Conservation (phyloP, 2,329 filamentous ascomycete species). For the Neofusicoccum cordaticola region DNA sequence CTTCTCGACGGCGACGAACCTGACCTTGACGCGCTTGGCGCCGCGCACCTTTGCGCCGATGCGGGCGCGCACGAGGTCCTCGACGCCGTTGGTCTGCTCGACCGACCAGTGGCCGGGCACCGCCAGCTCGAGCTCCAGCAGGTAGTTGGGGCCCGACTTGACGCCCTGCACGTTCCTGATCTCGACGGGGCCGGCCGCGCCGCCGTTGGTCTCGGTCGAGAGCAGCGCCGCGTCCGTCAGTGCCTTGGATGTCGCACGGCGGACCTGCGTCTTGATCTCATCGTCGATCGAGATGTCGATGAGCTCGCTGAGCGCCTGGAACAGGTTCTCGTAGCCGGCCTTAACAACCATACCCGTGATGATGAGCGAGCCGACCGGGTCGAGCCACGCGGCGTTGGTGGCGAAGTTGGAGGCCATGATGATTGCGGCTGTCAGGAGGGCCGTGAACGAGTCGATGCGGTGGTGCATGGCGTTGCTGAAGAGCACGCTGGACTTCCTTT, state of each 20-base stretch:
- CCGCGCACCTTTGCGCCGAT: slow-evolving; percentile 78
- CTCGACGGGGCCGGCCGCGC: slow-evolving; percentile 41
- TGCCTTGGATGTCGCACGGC: slow-evolving; percentile 55
- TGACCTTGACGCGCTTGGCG: slow-evolving; percentile 76
- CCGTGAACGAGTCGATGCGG: slow-evolving; percentile 91
- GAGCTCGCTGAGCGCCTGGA: slow-evolving; percentile 77
- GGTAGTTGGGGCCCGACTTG: slow-evolving; percentile 95
- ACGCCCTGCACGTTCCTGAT: slow-evolving; percentile 79
- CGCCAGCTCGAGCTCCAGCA: slow-evolving; percentile 83
- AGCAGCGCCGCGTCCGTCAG: slow-evolving; percentile 18
- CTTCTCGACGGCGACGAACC: slow-evolving; percentile 67
- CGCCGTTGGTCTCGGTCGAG: too few species aligned
- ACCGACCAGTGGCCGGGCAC: slow-evolving; percentile 77
- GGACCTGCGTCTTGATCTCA: slow-evolving; percentile 72
- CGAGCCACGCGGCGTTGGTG: slow-evolving; percentile 83
- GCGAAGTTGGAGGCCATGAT: slow-evolving; percentile 88
- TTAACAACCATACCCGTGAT: slow-evolving; percentile 93
- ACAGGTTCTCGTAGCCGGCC: slow-evolving; percentile 83
- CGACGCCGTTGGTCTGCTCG: slow-evolving; percentile 65
- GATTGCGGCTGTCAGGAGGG: slow-evolving; percentile 84
- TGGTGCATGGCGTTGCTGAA: slow-evolving; percentile 96
- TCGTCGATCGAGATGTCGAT: slow-evolving; percentile 87
- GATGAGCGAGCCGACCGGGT: slow-evolving; percentile 86
- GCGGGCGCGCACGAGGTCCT: slow-evolving; percentile 68
- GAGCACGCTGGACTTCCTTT: slow-evolving; percentile 92